Percentiles rank a stretch among this genome's conserved stretches.
These are phyloP conservation scores for Talaromyces sp. DNA, from an alignment of 2,329 filamentous ascomycete genomes.

Conservation along the genomic window DNA sequence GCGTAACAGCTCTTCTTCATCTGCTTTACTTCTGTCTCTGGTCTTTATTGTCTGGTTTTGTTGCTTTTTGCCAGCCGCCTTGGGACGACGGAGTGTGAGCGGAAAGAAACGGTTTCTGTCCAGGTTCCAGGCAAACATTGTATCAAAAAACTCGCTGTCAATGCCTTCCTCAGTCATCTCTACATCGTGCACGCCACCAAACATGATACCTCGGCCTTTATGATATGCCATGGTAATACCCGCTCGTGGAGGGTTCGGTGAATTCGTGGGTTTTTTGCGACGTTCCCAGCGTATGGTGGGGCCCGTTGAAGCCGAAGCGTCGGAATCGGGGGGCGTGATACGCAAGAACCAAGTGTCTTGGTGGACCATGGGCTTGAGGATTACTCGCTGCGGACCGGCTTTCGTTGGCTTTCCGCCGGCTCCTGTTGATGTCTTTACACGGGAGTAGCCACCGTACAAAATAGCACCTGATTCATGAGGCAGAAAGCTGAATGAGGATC, in stretches of 20 bases:
- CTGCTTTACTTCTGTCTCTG: constrained; percentile 70
- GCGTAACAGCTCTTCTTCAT: constrained; percentile 82
- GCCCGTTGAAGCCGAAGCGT: constrained; percentile 60
- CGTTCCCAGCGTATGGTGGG: constrained; percentile 86
- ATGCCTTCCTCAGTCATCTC: constrained; percentile 91
- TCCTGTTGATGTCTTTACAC: constrained; percentile 67
- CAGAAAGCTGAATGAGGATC: constrained; percentile 86
- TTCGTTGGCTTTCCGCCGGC: constrained; percentile 58
- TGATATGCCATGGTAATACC: constrained; percentile 93
- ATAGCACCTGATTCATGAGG: constrained; percentile 88
- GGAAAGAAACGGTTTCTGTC: constrained; percentile 95
- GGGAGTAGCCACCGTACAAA: constrained; percentile 88
- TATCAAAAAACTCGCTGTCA: constrained; percentile 95
- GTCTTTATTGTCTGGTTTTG: constrained; percentile 46
- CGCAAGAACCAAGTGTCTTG: constrained; percentile 93
- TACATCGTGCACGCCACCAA: constrained; percentile 91
- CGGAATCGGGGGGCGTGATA: constrained; percentile 66
- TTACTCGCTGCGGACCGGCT: constrained; percentile 57
- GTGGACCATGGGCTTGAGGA: constrained; percentile 82
- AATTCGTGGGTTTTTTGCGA: constrained; percentile 85
- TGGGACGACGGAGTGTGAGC: constrained; percentile 68
- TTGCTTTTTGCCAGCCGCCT: constrained; percentile 61
- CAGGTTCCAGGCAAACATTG: constrained; percentile 87
- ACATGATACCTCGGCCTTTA: constrained; percentile 85
- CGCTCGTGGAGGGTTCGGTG: constrained; percentile 75